A percentile compares a stretch with the other conserved stretches of the same genome.
These are phyloP conservation scores for Phytophthora agathidicida DNA, from an alignment of 352 stramenopile species.

Conservation along the genomic window DNA sequence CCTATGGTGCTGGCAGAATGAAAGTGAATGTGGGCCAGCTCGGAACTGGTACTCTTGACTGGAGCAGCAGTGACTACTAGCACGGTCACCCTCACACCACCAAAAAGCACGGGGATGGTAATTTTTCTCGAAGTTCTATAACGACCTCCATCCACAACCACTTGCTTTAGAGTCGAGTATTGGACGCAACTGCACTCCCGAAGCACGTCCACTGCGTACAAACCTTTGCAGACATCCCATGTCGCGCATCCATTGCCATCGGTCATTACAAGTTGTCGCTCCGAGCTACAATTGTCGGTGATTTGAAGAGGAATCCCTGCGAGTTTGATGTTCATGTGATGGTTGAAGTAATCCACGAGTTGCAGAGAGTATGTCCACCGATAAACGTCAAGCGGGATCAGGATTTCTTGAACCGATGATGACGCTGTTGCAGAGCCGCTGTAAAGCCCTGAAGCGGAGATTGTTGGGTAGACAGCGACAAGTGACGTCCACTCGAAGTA, in stretches of 20 bases:
- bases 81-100: slow-evolving; percentile 51
- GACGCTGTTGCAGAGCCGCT: slow-evolving; percentile 30
- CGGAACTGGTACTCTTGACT: background rate
- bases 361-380: slow-evolving; percentile 69
- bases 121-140: slow-evolving; percentile 57
- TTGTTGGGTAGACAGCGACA: slow-evolving; percentile 56
- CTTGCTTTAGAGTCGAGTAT: slow-evolving; percentile 71
- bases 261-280: slow-evolving; percentile 52
- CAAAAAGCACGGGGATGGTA: slow-evolving; percentile 61
- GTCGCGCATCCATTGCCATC: slow-evolving; percentile 45
- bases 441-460: slow-evolving; percentile 47
- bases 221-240: slow-evolving; percentile 63
- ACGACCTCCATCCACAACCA: slow-evolving; percentile 67
- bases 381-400: slow-evolving; percentile 63
- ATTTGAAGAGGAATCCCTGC: slow-evolving; percentile 58
- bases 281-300: slow-evolving; percentile 57
- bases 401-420: slow-evolving; percentile 49
- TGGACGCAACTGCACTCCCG: slow-evolving; percentile 68
- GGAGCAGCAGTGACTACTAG: slow-evolving; percentile 7
- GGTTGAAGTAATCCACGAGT: slow-evolving; percentile 73
- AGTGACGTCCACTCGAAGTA: slow-evolving; percentile 79
- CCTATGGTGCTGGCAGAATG: slow-evolving; percentile 10
- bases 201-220: slow-evolving; percentile 60
- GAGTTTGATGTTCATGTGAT: slow-evolving; percentile 43
- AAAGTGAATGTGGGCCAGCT: slow-evolving; percentile 19